A percentile compares a stretch with the other conserved stretches of the same genome.
Conservation (phyloP, 352 stramenopile genomes). For the Phytophthora megakarya region DNA sequence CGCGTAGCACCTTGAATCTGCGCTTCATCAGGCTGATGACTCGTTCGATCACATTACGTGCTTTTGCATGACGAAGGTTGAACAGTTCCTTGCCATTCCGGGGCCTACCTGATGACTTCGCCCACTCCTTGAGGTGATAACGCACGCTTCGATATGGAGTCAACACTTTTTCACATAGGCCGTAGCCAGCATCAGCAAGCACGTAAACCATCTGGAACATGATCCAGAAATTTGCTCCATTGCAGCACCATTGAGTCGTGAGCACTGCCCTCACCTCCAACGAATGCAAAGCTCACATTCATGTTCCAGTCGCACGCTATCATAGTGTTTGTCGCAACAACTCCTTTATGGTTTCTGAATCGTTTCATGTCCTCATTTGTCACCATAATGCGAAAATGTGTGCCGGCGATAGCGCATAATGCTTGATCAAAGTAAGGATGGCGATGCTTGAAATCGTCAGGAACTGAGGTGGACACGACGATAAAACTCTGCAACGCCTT, state of each 20-base stretch:
- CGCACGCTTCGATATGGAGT: constrained; percentile 13
- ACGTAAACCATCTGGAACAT: constrained; percentile 5
- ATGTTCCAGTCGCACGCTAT: constrained; percentile 23
- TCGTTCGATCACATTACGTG: constrained; percentile 10
- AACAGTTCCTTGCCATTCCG: constrained; percentile 3
- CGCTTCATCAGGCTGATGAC: constrained; percentile 8
- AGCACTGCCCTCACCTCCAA: constrained; percentile 9
- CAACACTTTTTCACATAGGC: background rate
- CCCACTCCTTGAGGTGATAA: constrained; percentile 11
- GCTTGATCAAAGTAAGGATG: constrained; percentile 21
- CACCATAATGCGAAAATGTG: constrained; percentile 18
- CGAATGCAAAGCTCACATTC: constrained; percentile 7
- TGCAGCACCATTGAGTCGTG: constrained; percentile 22
- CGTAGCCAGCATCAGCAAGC: constrained; percentile 17
- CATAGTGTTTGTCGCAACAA: constrained; percentile 2
- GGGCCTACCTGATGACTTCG: background rate
- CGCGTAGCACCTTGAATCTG: constrained; percentile 1
- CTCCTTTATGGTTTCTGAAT: constrained; percentile 13
- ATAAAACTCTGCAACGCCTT: background rate
- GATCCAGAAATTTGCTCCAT: constrained; percentile 4
- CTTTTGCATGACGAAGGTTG: constrained; percentile 10
- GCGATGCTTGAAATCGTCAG: background rate
- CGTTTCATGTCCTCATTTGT: constrained; percentile 11
- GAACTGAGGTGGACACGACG: background rate
- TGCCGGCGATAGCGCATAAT: constrained; percentile 18